Conservation (phyloP, 1,284 basidiomycete genomes). For the Rugiboletus extremiorientalis region DNA sequence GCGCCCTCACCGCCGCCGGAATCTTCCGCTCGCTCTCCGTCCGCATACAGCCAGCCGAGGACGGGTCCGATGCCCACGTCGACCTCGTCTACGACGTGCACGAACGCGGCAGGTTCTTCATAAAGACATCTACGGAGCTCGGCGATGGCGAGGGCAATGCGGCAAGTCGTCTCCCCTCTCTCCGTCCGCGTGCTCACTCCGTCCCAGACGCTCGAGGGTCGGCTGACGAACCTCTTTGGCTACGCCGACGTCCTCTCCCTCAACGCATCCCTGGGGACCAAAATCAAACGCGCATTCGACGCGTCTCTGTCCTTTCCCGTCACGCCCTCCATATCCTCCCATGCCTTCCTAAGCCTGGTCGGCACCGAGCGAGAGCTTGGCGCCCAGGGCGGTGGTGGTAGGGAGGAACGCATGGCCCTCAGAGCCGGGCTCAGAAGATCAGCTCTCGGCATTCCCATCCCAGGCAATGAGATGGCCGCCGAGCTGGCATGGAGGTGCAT, state of each 20-base stretch:
- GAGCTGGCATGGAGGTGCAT: constrained; percentile 80
- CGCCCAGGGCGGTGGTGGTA: constrained; percentile 21
- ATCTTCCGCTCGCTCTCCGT: constrained; percentile 76
- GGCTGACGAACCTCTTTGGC: constrained; percentile 87
- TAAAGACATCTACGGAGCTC: constrained; percentile 90
- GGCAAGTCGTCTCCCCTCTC: constrained; percentile 48
- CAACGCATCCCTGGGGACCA: constrained; percentile 83
- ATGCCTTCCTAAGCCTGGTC: constrained; percentile 25
- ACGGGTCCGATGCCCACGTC: constrained; percentile 58
- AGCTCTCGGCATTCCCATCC: constrained; percentile 15
- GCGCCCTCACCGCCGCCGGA: constrained; percentile 67
- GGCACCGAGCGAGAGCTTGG: constrained; percentile 33
- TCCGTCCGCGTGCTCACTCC: constrained; percentile 1
- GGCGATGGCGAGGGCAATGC: constrained; percentile 93
- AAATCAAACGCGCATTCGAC: constrained; percentile 84
- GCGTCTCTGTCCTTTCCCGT: constrained; percentile 61
- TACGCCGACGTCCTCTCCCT: constrained; percentile 90
- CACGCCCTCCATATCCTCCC: constrained; percentile 55
- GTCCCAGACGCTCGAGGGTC: constrained; percentile 69
- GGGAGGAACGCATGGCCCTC: constrained; percentile 28
- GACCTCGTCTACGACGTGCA: constrained; percentile 81
- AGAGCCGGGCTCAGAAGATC: constrained; percentile 14
- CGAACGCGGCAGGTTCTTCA: constrained; percentile 77
- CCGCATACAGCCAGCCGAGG: constrained; percentile 64
- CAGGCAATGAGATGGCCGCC: constrained; percentile 73